Evolutionary conservation across 768 basidiomycete genomes (phyloP), one percentile per base, ranked within the genome.

Genomic region (Tubosaeta sp.): DNA sequence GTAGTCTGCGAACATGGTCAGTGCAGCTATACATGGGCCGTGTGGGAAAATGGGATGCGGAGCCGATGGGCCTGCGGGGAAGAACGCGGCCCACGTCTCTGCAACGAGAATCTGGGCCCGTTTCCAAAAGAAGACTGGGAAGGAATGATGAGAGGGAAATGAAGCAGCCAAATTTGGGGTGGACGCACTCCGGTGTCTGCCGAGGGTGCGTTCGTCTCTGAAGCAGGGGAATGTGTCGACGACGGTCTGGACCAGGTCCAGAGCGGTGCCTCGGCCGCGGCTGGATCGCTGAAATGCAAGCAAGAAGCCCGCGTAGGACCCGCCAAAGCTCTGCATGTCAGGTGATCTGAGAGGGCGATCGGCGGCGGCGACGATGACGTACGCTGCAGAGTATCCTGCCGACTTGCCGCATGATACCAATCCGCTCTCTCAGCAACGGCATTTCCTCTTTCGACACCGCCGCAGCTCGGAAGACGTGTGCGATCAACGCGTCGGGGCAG

Each of bases 1-100:
- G 64, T 94, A 93, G 72, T 95, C 92, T 5, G 93, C 90, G 67
- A 95, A 95, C 93, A 94, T 95, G 19, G 92, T 93, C 11, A 95
- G 78, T 45, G 83, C 72, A 46, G 79, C 75, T 55, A 93, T 88
- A 34, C 75, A 74, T 17, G 65, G 65, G 7, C 60, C 48, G 14
- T 76, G 72, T 4, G 86, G 85, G 70, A 94, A 90, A 39, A 93
- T 71, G 4, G 91, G 91, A 65, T 94, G 91, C 0, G 73, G 59
- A 7, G 65, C 51, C 7, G 70, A 11, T 71, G 56, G 53, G 3
- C 74, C 67, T 4, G 71, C 62, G 1, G 90, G 90, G 66, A 86
- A 88, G 74, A 94, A 93, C 3, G 92, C 91, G 2, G 93, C 92
- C 92, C 91, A 94, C 0, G 83, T 84, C 65, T 95, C 92, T 1